A percentile compares a stretch with the other conserved stretches of the same genome.
phyloP scores from a whole-genome alignment of 2,329 filamentous ascomycete genomes.

The Fusarium anguioides region DNA sequence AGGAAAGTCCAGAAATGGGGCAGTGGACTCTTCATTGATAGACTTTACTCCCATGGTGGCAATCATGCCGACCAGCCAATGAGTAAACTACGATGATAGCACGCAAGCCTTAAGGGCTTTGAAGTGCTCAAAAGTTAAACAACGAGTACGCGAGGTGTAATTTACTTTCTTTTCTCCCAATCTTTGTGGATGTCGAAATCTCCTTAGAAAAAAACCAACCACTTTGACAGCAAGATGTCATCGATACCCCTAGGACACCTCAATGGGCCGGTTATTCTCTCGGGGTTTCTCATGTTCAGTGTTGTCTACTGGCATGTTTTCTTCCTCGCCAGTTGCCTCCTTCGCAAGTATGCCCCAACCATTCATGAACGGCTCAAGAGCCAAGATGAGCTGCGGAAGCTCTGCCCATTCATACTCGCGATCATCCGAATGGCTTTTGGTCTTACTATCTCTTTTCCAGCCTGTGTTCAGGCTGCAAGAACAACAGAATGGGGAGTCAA shows the following conservation, averaged over 20 bases:
- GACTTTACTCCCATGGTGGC: neutral
- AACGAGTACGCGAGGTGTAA: neutral
- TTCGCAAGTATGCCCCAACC: constrained; percentile 19
- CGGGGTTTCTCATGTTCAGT: constrained; percentile 27
- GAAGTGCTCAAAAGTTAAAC: neutral
- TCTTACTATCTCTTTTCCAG: constrained; percentile 36
- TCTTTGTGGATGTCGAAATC: neutral
- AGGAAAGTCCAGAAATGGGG: neutral
- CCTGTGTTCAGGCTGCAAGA: constrained; percentile 30
- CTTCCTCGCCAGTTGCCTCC: constrained; percentile 13
- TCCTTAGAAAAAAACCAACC: neutral
- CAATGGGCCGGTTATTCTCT: constrained; percentile 34
- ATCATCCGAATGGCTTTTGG: constrained; percentile 44
- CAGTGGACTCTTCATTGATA: neutral
- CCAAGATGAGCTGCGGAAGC: constrained; percentile 24
- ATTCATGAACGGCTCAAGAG: constrained; percentile 23
- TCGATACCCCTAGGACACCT: constrained; percentile 10
- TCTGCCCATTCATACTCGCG: constrained; percentile 33
- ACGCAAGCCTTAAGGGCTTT: neutral
- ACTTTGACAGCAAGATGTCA: neutral
- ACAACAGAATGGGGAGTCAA: constrained; percentile 39
- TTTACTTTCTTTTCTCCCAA: neutral
- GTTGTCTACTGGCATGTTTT: constrained; percentile 39
- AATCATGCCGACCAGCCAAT: neutral
- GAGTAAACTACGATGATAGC: neutral